These are phyloP conservation scores for Juncus inflexus DNA, from an alignment of 176 grass and related monocot genomes.

Conservation along the genomic window DNA sequence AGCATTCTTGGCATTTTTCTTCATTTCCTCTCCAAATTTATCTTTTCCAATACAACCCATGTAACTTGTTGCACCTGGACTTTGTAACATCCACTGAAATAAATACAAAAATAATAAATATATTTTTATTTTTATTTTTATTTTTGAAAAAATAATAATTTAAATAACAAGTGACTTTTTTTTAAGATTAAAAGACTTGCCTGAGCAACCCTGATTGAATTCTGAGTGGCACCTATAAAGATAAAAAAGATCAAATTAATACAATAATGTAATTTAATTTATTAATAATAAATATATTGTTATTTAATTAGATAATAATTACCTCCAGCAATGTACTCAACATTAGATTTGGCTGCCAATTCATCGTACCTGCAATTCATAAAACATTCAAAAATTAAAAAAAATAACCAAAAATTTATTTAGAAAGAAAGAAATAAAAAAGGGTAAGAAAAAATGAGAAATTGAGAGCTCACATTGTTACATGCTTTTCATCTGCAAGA, in stretches of 20 bases:
- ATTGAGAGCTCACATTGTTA: conserved; percentile 67
- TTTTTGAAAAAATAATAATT: neutral
- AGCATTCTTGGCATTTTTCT: conserved; percentile 61
- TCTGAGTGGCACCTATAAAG: conserved; percentile 82
- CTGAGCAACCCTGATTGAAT: conserved; percentile 96
- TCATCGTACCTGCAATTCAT: conserved; percentile 68
- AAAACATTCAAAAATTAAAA: neutral
- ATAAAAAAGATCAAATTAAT: conserved; percentile 24
- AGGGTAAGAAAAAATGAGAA: neutral
- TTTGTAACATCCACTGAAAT: conserved; percentile 97
- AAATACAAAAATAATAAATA: conserved; percentile 16
- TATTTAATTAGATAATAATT: conserved; percentile 21
- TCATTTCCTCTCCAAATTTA: conserved; percentile 98
- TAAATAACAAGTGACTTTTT: conserved; percentile 9
- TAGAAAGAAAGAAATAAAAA: neutral
- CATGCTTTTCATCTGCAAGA: conserved; percentile 76
- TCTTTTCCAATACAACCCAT: conserved; percentile 97
- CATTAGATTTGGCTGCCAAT: conserved; percentile 68
- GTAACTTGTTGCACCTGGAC: conserved; percentile 82
- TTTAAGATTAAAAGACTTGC: conserved; percentile 37
- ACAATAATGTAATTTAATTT: conserved; percentile 12
- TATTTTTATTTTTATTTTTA: too few relatives aligned
- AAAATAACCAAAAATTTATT: neutral
- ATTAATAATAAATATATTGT: conserved; percentile 3
- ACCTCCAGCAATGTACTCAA: conserved; percentile 98